Percentiles rank a stretch among this genome's conserved stretches.
Evolutionary conservation across 2,329 filamentous ascomycete species (phyloP).

Genomic region (Ophiostoma ulmi): DNA sequence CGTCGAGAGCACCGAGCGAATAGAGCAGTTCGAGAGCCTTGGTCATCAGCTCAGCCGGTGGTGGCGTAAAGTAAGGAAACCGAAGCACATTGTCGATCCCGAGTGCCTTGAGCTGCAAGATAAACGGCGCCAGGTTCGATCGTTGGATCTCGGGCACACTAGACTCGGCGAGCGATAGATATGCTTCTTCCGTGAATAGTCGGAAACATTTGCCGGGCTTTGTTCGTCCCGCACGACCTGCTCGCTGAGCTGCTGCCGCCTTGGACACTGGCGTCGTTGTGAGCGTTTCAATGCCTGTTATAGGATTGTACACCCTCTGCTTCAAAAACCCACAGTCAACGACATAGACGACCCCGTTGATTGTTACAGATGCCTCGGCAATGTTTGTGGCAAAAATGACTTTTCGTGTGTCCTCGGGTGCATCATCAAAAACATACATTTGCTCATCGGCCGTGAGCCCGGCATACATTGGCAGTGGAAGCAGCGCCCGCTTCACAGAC

Average conservation of each 20-base stretch:
- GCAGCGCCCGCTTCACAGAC: conserved; percentile 48
- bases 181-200: conserved; percentile 76
- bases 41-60: conserved; percentile 76
- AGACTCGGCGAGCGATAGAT: conserved; percentile 57
- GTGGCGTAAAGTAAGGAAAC: conserved; percentile 83
- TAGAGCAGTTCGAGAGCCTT: conserved; percentile 85
- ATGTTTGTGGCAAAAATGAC: conserved; percentile 94
- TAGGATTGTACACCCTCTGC: conserved; percentile 76
- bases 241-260: conserved; percentile 85
- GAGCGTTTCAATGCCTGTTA: conserved; percentile 79
- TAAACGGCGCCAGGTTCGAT: conserved; percentile 79
- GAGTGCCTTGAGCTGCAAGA: conserved; percentile 88
- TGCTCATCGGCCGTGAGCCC: conserved; percentile 87
- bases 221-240: conserved; percentile 84
- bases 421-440: conserved; percentile 86
- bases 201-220: conserved; percentile 90
- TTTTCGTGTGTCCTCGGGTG: conserved; percentile 77
- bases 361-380: conserved; percentile 91
- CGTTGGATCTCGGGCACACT: conserved; percentile 89
- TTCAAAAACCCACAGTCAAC: conserved; percentile 90
- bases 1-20: conserved; percentile 78
- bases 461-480: conserved; percentile 78
- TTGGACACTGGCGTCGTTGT: conserved; percentile 79
- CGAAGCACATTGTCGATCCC: conserved; percentile 91
- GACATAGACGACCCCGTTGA: conserved; percentile 86